Conservation (phyloP, 2,329 filamentous ascomycete genomes). For the Scedosporium boydii region DNA sequence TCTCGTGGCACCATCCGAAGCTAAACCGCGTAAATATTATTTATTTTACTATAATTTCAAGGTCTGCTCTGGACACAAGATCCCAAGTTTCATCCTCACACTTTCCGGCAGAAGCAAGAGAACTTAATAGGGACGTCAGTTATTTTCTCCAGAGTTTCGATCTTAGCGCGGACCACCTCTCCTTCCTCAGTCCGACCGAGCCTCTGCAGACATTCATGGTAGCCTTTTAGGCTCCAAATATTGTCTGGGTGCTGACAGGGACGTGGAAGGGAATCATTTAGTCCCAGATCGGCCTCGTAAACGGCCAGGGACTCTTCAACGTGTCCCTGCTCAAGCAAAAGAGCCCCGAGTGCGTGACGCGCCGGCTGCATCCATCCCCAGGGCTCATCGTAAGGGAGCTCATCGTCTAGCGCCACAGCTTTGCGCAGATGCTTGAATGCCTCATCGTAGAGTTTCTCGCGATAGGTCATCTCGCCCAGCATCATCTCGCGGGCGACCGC, state of each 20-base stretch:
- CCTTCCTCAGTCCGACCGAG: constrained; percentile 37
- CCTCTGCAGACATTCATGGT: constrained; percentile 56
- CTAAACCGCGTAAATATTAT: no score
- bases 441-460: constrained; percentile 42
- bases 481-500: constrained; percentile 57
- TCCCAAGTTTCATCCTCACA: neutral
- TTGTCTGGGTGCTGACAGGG: constrained; percentile 62
- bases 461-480: constrained; percentile 65
- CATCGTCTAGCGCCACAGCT: constrained; percentile 51
- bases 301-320: constrained; percentile 44
- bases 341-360: constrained; percentile 59
- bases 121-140: constrained; percentile 50
- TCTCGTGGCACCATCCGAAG: no score
- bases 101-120: constrained; percentile 42
- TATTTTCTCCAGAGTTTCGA: constrained; percentile 41
- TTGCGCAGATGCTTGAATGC: constrained; percentile 51
- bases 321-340: constrained; percentile 57
- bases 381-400: constrained; percentile 61
- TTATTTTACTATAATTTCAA: no score
- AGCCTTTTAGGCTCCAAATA: constrained; percentile 66
- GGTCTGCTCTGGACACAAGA: no score
- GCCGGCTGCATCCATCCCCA: constrained; percentile 76
- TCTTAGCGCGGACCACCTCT: constrained; percentile 25
- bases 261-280: constrained; percentile 50
- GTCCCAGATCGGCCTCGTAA: constrained; percentile 53